phyloP scores from a whole-genome alignment of 2,329 filamentous ascomycete genomes.

The Colletotrichum brevisporum region DNA sequence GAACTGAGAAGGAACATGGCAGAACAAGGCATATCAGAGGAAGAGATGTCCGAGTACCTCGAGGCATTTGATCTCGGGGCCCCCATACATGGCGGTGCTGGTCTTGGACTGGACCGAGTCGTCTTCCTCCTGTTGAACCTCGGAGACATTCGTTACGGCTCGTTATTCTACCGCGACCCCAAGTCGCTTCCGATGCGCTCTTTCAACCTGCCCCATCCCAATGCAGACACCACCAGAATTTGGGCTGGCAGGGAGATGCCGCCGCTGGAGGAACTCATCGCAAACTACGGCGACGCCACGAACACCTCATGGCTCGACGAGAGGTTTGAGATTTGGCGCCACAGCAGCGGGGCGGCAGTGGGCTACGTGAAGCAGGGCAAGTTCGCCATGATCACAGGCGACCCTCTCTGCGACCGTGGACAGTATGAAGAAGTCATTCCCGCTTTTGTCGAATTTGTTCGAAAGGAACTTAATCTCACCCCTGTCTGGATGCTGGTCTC shows the following conservation, averaged over 20 bases:
- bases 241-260: slow-evolving; percentile 66
- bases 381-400: slow-evolving; percentile 87
- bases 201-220: slow-evolving; percentile 83
- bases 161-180: slow-evolving; percentile 89
- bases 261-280: slow-evolving; percentile 87
- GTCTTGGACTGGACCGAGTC: slow-evolving; percentile 90
- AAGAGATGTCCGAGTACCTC: slow-evolving; percentile 92
- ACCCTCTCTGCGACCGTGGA: slow-evolving; percentile 85
- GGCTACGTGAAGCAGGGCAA: slow-evolving; percentile 84
- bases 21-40: slow-evolving; percentile 80
- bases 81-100: slow-evolving; percentile 90
- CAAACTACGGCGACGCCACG: slow-evolving; percentile 94
- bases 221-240: slow-evolving; percentile 79
- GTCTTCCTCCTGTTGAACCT: slow-evolving; percentile 88
- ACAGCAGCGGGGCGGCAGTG: slow-evolving; percentile 86
- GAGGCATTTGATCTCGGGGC: slow-evolving; percentile 90
- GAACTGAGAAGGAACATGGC: slow-evolving; percentile 85
- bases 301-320: slow-evolving; percentile 96
- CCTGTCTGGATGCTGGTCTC: slow-evolving; percentile 94
- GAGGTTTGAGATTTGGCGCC: slow-evolving; percentile 89
- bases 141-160: slow-evolving; percentile 90
- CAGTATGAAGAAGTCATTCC: slow-evolving; percentile 83
- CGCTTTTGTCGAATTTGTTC: slow-evolving; percentile 82
- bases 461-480: slow-evolving; percentile 77
- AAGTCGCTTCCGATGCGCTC: slow-evolving; percentile 81